These are phyloP conservation scores for Marasmius sp. DNA, from an alignment of 1,284 basidiomycete genomes.

Conservation along the genomic window DNA sequence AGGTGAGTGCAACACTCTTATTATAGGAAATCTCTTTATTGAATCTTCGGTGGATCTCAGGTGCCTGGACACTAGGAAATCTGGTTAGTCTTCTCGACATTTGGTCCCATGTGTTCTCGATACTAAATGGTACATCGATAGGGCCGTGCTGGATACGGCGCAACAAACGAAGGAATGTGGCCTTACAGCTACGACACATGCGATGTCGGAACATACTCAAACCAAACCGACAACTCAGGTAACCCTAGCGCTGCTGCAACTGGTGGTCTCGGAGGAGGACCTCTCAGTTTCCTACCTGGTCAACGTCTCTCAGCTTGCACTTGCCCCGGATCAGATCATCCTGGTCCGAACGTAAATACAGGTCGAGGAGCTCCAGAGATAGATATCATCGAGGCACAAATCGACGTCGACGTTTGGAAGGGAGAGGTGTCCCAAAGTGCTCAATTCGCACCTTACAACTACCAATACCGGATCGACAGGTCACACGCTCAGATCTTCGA, in stretches of 20 bases:
- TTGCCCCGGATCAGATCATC: conserved; percentile 79
- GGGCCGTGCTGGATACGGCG: conserved; percentile 77
- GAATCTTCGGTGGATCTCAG: conserved; percentile 26
- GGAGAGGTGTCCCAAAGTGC: conserved; percentile 78
- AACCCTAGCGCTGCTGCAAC: conserved; percentile 53
- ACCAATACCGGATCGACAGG: conserved; percentile 61
- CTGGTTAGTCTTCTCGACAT: conserved; percentile 42
- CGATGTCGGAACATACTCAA: conserved; percentile 83
- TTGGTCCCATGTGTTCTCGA: conserved; percentile 1
- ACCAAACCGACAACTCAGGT: conserved; percentile 61
- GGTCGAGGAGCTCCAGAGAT: conserved; percentile 89
- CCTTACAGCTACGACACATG: conserved; percentile 84
- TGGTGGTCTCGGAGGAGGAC: conserved; percentile 44
- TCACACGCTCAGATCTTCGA: conserved; percentile 58
- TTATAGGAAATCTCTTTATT: conserved; percentile 28
- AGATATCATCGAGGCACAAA: conserved; percentile 76
- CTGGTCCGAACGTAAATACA: conserved; percentile 71
- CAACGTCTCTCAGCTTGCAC: conserved; percentile 82
- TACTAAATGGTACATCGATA: conserved; percentile 18
- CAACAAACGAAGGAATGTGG: conserved; percentile 65
- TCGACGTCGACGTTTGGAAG: conserved; percentile 45
- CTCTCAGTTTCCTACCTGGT: conserved; percentile 73
- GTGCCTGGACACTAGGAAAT: conserved; percentile 84
- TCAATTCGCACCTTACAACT: conserved; percentile 82
- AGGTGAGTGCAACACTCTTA: conserved; percentile 39